Base-by-base conservation (phyloP, 257 asterid genomes). In the Eustoma russellianum region DNA sequence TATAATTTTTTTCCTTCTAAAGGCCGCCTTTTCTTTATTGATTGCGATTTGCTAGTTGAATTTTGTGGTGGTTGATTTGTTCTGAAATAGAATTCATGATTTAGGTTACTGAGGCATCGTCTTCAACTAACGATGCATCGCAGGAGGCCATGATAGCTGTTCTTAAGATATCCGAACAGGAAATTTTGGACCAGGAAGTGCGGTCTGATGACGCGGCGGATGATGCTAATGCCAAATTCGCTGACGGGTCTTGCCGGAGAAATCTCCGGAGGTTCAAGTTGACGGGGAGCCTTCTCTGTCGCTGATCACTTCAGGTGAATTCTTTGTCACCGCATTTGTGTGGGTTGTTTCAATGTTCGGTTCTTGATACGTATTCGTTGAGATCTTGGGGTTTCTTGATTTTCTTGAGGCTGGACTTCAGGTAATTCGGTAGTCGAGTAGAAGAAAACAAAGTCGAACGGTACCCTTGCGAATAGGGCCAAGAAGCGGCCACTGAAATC, bases 81-180 rank as follows among this genome's bases (percentile, higher is more conserved):
- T 57, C 16, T 47, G 33, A 46, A 41, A 28, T 34, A 15, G 11
- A 14, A 34, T 13, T 7, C 45, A 53, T 41, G 51, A 33, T 69
- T 65, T 75, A 83, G 98, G 86, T 81, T 70, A 79, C 73, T 53
- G 96, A 82, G 76, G 86, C 71, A 19, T 60, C 82, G 14, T 77
- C 94, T 17, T 78, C 96, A 10, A 79, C 77, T 33, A 73, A 76
- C 53, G 82, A 80, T 69, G 69, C 74, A 46, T 67, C 70, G 55
- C 72, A 67, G 41, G 66, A 71, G 50, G 82, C 79, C 47, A 63
- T 53, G 10, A 67, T 53, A 1, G 75, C 52, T 12, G 68, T 38
- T 45, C 67, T 46, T 46, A 73, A 57, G 49, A 81, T 79, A 54
- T 46, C 58, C 15, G 75, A 60, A 7, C 58, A 45, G 30, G 91